Percentiles rank a stretch among this genome's conserved stretches.
Evolutionary conservation across 2,329 filamentous ascomycete species (phyloP).

Genomic region (Alternaria sp.): DNA sequence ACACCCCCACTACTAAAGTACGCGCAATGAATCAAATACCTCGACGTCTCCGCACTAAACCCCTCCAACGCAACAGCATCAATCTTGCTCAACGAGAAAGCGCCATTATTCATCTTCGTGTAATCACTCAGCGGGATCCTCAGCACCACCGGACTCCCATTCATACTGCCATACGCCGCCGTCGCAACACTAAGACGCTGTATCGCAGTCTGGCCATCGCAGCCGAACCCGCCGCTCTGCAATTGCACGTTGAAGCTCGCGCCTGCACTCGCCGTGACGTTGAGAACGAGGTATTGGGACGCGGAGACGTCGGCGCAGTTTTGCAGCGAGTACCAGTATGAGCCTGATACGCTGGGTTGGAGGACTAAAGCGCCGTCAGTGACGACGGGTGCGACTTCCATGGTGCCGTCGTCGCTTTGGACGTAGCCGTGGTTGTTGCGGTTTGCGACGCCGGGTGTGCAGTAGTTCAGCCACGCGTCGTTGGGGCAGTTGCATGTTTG

Average conservation of each 20-base stretch:
- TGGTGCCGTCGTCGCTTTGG: conserved; percentile 14
- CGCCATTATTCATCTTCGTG: not conserved
- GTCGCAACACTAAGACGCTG: conserved; percentile 6
- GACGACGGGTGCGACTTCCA: conserved; percentile 1
- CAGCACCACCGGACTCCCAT: conserved; percentile 3
- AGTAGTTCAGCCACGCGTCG: conserved; percentile 13
- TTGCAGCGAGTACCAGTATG: conserved; percentile 15
- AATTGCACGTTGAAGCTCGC: conserved; percentile 11
- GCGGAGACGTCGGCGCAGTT: conserved; percentile 5
- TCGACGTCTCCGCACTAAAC: not conserved
- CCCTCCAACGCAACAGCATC: conserved; percentile 10
- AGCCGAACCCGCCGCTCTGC: conserved; percentile 5
- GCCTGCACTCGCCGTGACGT: conserved; percentile 6
- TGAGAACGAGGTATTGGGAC: not conserved
- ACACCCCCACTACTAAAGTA: conserved; percentile 2
- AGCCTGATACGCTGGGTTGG: conserved; percentile 6
- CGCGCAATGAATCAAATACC: conserved; percentile 8
- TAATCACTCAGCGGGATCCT: conserved; percentile 7
- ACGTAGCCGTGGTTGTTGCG: conserved; percentile 4
- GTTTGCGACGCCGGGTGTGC: not conserved
- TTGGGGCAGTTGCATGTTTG: conserved; percentile 1
- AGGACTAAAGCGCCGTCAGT: conserved; percentile 3
- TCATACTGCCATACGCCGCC: conserved; percentile 3
- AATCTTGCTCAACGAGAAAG: conserved; percentile 4
- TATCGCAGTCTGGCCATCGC: not conserved